phyloP scores from a whole-genome alignment of 306 rosid species.

The Vigna mungo region DNA sequence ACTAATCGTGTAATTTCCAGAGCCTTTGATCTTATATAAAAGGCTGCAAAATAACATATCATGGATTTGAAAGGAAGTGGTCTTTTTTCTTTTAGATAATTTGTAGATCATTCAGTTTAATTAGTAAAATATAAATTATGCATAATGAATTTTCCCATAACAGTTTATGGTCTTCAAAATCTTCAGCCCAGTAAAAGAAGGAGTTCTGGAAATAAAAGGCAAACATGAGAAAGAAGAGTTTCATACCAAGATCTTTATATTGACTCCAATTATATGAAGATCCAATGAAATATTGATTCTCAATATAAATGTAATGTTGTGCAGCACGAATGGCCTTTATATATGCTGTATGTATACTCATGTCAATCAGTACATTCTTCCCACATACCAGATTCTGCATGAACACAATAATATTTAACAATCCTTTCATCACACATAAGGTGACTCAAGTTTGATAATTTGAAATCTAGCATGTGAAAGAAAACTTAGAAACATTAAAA shows the following conservation, averaged over 20 bases:
- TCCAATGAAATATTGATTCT: conserved; percentile 95
- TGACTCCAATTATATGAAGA: conserved; percentile 89
- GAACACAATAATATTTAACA: conserved; percentile 44
- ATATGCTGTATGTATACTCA: conserved; percentile 98
- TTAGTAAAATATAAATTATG: conserved; percentile 23
- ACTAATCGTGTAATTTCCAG: neutral
- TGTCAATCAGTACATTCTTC: conserved; percentile 94
- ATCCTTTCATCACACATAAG: conserved; percentile 26
- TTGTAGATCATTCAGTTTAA: conserved; percentile 9
- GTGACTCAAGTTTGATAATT: neutral
- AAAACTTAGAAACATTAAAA: conserved; percentile 34
- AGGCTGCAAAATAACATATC: neutral
- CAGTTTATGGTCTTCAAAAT: conserved; percentile 34
- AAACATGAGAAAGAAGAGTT: conserved; percentile 24
- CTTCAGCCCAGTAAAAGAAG: conserved; percentile 9
- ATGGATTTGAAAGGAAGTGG: conserved; percentile 7
- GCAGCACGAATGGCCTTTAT: conserved; percentile 97
- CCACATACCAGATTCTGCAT: conserved; percentile 90
- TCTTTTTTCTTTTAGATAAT: neutral
- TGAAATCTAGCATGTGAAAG: conserved; percentile 34
- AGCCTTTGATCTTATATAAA: conserved; percentile 20
- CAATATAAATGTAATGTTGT: conserved; percentile 91
- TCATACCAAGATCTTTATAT: conserved; percentile 78
- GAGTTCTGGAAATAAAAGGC: conserved; percentile 38
- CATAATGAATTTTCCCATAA: neutral